phyloP scores from a whole-genome alignment of 306 rosid genomes.

The Cucumis sativus region DNA sequence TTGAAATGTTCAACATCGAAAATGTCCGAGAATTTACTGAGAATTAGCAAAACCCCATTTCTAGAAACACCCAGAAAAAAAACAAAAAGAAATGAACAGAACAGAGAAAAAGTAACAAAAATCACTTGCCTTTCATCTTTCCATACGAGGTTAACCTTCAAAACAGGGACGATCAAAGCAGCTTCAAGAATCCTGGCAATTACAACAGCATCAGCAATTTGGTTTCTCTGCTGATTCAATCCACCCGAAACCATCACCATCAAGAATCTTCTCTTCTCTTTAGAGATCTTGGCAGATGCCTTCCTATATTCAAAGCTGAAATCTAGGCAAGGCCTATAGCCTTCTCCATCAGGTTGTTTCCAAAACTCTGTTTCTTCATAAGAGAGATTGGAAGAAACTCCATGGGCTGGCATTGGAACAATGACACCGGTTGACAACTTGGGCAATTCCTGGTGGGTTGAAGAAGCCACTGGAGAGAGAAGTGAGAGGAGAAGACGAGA shows the following conservation, averaged over 20 bases:
- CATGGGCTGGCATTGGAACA: conserved; percentile 33
- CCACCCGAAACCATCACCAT: conserved; percentile 50
- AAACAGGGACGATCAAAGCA: conserved; percentile 34
- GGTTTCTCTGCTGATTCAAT: conserved; percentile 49
- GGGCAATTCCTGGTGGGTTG: conserved; percentile 6
- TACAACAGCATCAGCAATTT: conserved; percentile 47
- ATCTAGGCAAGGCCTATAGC: conserved; percentile 32
- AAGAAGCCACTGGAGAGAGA: conserved; percentile 7
- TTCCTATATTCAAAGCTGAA: conserved; percentile 31
- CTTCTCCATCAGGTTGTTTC: conserved; percentile 36
- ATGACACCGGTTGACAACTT: conserved; percentile 10
- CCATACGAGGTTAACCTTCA: conserved; percentile 45
- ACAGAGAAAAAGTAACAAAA: not conserved
- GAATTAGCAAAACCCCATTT: not conserved
- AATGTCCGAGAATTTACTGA: conserved; percentile 44
- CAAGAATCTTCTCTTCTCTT: conserved; percentile 36
- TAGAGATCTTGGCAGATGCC: conserved; percentile 15
- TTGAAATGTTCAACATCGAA: conserved; percentile 37
- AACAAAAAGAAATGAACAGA: not conserved
- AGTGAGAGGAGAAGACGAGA: conserved; percentile 10
- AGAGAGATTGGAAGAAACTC: conserved; percentile 13
- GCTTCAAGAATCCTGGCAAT: conserved; percentile 46
- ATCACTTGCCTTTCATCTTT: conserved; percentile 35
- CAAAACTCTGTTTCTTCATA: conserved; percentile 34
- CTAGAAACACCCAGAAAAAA: not conserved